phyloP scores from a whole-genome alignment of 2,329 filamentous ascomycete species.

The Sarocladiaceae sp. region DNA sequence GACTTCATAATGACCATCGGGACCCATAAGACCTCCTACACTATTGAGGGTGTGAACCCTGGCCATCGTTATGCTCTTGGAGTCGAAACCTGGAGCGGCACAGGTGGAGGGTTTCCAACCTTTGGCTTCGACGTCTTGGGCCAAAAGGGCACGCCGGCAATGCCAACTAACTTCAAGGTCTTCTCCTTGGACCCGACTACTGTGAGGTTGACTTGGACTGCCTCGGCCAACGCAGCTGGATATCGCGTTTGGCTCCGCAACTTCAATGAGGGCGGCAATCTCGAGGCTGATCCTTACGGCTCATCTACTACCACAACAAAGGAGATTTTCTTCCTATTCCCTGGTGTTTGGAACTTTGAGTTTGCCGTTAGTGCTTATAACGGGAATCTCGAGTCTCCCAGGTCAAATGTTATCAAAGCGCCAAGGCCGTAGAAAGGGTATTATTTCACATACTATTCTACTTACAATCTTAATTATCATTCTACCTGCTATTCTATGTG shows the following conservation, averaged over 20 bases:
- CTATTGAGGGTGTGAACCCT: no score
- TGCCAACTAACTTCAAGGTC: not conserved
- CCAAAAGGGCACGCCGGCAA: not conserved
- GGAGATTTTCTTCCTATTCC: conserved; percentile 13
- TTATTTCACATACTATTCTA: no score
- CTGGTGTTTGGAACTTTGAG: conserved; percentile 17
- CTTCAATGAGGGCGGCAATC: not conserved
- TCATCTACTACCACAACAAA: not conserved
- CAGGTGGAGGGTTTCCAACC: not conserved
- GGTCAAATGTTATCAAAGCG: no score
- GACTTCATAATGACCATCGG: not conserved
- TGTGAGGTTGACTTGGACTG: not conserved
- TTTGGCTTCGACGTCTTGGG: not conserved
- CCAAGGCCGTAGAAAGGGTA: no score
- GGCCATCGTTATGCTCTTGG: no score
- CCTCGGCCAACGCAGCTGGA: not conserved
- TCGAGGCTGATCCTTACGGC: not conserved
- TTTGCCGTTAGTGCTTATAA: conserved; percentile 17
- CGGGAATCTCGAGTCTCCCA: conserved; percentile 13
- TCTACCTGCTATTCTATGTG: no score
- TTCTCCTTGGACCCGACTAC: not conserved
- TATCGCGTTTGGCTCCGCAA: conserved; percentile 1
- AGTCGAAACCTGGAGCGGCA: not conserved
- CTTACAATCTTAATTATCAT: no score
- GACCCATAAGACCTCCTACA: no score